Evolutionary conservation across 257 asterid species (phyloP).

Genomic region (Jacaranda copaia): DNA sequence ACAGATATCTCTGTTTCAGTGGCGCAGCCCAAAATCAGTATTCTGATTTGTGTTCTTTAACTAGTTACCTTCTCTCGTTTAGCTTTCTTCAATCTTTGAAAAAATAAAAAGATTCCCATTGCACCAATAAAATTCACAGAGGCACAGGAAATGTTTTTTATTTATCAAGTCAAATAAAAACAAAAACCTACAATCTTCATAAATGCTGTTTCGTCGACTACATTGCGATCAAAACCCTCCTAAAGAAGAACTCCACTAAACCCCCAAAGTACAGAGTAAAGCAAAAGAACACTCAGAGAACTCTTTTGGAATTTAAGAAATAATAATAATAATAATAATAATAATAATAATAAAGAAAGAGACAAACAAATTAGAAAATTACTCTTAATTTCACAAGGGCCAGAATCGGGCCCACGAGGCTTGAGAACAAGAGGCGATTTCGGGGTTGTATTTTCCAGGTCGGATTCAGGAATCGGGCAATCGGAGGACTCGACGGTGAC

Average conservation of each 20-base stretch:
- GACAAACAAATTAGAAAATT: slow-evolving; percentile 1
- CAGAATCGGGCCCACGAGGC: slow-evolving; percentile 56
- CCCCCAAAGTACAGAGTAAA: neutral
- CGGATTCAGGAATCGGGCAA: slow-evolving; percentile 44
- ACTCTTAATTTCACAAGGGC: slow-evolving; percentile 85
- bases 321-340: neutral
- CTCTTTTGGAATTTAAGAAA: neutral
- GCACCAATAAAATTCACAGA: too few species aligned
- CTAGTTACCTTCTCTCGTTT: too few species aligned
- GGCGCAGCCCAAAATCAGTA: too few species aligned
- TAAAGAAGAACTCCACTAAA: slow-evolving; percentile 25
- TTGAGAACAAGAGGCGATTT: slow-evolving; percentile 59
- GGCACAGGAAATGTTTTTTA: too few species aligned
- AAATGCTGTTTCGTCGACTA: neutral
- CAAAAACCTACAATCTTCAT: slow-evolving; percentile 23
- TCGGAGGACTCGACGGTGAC: slow-evolving; percentile 74
- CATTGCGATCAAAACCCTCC: slow-evolving; percentile 23
- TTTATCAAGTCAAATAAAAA: neutral
- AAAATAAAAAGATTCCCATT: too few species aligned
- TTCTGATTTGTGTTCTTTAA: too few species aligned
- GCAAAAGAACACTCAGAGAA: neutral
- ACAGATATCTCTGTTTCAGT: too few species aligned
- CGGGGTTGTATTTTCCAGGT: slow-evolving; percentile 31
- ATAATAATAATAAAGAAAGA: neutral
- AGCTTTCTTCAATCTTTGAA: too few species aligned